Conservation (phyloP, 106 monocot species). For the Dendrobium nobile region DNA sequence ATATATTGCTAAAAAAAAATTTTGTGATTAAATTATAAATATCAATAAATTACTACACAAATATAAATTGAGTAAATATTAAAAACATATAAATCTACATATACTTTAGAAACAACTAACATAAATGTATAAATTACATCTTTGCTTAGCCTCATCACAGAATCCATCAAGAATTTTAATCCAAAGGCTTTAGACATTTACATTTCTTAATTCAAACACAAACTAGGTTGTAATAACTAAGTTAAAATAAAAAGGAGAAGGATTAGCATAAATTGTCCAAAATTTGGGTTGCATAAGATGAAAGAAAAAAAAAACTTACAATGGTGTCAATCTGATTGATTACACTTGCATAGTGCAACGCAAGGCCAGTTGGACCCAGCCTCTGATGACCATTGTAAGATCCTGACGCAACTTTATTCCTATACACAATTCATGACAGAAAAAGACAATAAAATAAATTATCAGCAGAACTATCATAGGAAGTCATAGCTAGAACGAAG, state of each 20-base stretch:
- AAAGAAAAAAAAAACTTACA: slow-evolving; percentile 43
- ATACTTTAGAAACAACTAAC: too few relatives aligned
- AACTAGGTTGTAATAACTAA: neutral
- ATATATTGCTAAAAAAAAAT: too few relatives aligned
- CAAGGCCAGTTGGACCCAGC: slow-evolving; percentile 79
- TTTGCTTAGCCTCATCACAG: neutral
- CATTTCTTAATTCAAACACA: neutral
- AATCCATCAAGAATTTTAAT: neutral
- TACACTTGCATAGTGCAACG: slow-evolving; percentile 89
- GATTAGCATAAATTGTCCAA: neutral
- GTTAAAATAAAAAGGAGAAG: neutral
- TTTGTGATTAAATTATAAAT: too few relatives aligned
- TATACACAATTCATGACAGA: slow-evolving; percentile 17
- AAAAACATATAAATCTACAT: too few relatives aligned
- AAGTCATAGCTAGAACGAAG: neutral
- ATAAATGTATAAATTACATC: too few relatives aligned
- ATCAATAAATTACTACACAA: too few relatives aligned
- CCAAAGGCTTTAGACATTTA: neutral
- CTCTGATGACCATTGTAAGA: slow-evolving; percentile 23
- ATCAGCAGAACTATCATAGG: neutral
- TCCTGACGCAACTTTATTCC: slow-evolving; percentile 24
- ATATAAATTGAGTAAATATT: too few relatives aligned
- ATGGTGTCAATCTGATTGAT: slow-evolving; percentile 83
- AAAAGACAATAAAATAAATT: neutral
- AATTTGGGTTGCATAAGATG: neutral